Evolutionary conservation across 2,329 filamentous ascomycete genomes (phyloP).

Genomic region (Lecanicillium sp.): DNA sequence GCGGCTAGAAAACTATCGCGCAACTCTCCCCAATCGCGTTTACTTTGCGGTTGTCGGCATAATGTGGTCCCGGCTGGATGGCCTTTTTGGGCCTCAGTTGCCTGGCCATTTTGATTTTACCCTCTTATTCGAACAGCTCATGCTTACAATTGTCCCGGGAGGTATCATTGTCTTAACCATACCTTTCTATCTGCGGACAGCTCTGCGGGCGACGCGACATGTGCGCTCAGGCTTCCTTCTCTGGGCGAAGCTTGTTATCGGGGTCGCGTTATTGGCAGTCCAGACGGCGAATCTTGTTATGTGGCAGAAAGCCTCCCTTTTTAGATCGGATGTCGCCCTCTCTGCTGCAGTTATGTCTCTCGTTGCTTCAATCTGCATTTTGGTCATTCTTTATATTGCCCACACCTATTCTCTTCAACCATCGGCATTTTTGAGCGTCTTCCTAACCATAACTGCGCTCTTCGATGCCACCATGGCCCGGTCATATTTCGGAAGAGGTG

Average conservation of each 20-base stretch:
- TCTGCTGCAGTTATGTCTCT: background rate
- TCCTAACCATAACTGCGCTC: constrained; percentile 26
- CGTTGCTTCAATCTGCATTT: background rate
- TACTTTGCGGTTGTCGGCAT: no score
- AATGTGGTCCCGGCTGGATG: background rate
- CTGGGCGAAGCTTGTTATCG: background rate
- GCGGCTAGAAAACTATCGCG: no score
- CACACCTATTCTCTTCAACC: constrained; percentile 28
- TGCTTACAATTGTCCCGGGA: background rate
- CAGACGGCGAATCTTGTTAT: background rate
- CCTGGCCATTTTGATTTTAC: background rate
- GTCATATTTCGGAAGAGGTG: constrained; percentile 27
- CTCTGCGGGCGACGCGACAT: background rate
- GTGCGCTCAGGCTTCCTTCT: background rate
- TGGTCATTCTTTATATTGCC: constrained; percentile 26
- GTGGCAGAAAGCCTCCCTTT: background rate
- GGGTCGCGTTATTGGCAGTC: background rate
- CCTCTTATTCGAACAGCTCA: background rate
- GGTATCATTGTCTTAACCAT: background rate
- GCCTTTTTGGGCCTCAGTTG: background rate
- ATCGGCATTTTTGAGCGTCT: constrained; percentile 26
- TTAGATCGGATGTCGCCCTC: background rate
- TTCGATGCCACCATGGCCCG: constrained; percentile 27
- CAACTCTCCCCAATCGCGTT: no score
- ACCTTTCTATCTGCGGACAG: background rate